Evolutionary conservation across 2,329 filamentous ascomycete genomes (phyloP).

Genomic region (Claviceps paspali): DNA sequence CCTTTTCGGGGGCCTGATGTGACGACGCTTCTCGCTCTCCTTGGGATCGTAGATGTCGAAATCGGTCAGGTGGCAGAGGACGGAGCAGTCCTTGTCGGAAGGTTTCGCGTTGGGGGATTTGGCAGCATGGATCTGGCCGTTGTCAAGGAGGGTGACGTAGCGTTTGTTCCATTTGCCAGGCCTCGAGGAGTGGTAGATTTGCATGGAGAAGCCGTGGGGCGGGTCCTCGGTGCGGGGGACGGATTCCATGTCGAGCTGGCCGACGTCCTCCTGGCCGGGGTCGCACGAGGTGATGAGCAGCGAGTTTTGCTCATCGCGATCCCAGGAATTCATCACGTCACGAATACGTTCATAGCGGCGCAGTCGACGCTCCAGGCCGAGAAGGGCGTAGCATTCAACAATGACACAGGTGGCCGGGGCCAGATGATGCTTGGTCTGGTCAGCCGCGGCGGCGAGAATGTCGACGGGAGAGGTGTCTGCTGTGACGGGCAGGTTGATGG

Average conservation of each 20-base stretch:
- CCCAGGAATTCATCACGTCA: constrained; percentile 89
- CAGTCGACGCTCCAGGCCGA: constrained; percentile 69
- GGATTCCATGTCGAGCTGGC: constrained; percentile 48
- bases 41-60: constrained; percentile 82
- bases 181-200: constrained; percentile 67
- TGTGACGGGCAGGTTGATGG: constrained; percentile 55
- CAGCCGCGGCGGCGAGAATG: constrained; percentile 52
- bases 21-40: constrained; percentile 48
- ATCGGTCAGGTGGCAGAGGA: constrained; percentile 74
- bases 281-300: constrained; percentile 51
- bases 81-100: constrained; percentile 49
- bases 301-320: constrained; percentile 61
- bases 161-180: constrained; percentile 83
- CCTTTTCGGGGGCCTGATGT: constrained; percentile 70
- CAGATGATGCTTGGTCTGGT: constrained; percentile 47
- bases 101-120: constrained; percentile 51
- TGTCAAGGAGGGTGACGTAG: constrained; percentile 55
- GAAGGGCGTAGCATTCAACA: constrained; percentile 57
- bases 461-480: constrained; percentile 61
- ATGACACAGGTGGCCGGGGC: constrained; percentile 53
- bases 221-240: constrained; percentile 43
- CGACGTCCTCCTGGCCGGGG: constrained; percentile 34
- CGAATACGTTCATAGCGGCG: constrained; percentile 75
- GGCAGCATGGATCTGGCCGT: constrained; percentile 56
- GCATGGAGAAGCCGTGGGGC: constrained; percentile 51